These are phyloP conservation scores for Claviceps humidiphila DNA, from an alignment of 2,329 filamentous ascomycete species.

Conservation along the genomic window DNA sequence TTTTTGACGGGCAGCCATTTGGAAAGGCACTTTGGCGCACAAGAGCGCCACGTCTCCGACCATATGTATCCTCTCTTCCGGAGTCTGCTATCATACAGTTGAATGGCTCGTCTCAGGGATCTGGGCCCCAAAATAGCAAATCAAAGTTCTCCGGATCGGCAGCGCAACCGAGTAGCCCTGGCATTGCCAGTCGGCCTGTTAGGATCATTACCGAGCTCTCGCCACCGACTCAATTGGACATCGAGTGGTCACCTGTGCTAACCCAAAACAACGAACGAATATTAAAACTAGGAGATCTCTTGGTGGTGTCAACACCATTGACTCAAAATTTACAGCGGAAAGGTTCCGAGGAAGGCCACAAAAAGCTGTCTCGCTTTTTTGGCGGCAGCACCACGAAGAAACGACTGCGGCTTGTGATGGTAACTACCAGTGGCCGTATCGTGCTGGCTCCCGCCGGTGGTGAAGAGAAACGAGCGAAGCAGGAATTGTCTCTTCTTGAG, in stretches of 20 bases:
- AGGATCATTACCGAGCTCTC: conserved; percentile 89
- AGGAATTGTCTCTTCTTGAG: conserved; percentile 73
- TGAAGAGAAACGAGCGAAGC: conserved; percentile 89
- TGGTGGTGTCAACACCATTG: conserved; percentile 68
- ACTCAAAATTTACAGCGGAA: conserved; percentile 62
- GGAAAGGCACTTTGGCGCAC: conserved; percentile 77
- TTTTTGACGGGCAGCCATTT: conserved; percentile 80
- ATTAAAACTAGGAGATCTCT: conserved; percentile 79
- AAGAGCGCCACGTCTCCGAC: conserved; percentile 75
- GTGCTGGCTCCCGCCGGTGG: conserved; percentile 83
- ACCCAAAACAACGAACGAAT: conserved; percentile 88
- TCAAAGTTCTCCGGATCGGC: conserved; percentile 16
- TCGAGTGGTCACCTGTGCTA: conserved; percentile 95
- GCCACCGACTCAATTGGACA: conserved; percentile 91
- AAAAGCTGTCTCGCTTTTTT: conserved; percentile 89
- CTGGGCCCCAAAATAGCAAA: conserved; percentile 13
- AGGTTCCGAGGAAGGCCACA: conserved; percentile 59
- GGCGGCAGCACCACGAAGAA: conserved; percentile 85
- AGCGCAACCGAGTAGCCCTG: conserved; percentile 24
- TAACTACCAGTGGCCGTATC: conserved; percentile 82
- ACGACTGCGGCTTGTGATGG: conserved; percentile 81
- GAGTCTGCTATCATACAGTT: conserved; percentile 65
- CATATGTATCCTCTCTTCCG: conserved; percentile 64
- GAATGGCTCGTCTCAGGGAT: conserved; percentile 36
- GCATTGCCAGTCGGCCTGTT: conserved; percentile 47